Evolutionary conservation across 2,329 filamentous ascomycete genomes (phyloP), one percentile per base, ranked within the genome.

Genomic region (Aurifilum marmelostoma): DNA sequence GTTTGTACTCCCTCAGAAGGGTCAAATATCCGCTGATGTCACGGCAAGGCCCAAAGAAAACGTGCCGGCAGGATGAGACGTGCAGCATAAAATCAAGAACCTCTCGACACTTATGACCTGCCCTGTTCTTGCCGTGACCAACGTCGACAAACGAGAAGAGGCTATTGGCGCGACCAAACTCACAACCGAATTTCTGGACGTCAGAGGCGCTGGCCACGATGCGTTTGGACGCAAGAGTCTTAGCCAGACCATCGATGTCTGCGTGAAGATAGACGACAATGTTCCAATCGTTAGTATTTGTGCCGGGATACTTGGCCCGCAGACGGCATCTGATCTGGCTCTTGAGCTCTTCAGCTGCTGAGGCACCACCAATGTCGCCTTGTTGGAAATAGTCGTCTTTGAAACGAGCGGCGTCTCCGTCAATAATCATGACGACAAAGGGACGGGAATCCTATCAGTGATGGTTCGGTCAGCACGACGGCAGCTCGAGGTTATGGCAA

Each of bases 321-420:
- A 74, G 62, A 29, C 76, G 73, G 5, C 71, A 70, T 43, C 72
- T 75, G 41, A 77, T 72, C 62, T 75, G 72, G 11, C 62, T 71
- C 27, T 71, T 66, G 2, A 77, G 74, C 14, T 76, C 71, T 37
- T 78, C 75, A 4, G 77, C 78, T 18, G 78, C 78, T 14, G 75
- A 71, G 11, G 73, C 72, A 59, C 79, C 79, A 34, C 78, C 79
- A 12, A 78, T 75, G 16, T 76, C 75, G 18, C 78, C 77, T 9
- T 67, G 70, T 29, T 70, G 72, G 32, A 79, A 75, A 39, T 78
- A 72, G 4, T 76, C 74, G 16, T 79, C 77, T 27, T 73, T 73
- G 59, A 80, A 80, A 24, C 78, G 70, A 16, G 77, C 77, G 1
- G 78, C 78, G 41, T 80, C 78, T 21, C 79, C 79, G 34, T 80